Evolutionary conservation across 441 rosid species (phyloP).

Genomic region (Euphorbia celastroides): DNA sequence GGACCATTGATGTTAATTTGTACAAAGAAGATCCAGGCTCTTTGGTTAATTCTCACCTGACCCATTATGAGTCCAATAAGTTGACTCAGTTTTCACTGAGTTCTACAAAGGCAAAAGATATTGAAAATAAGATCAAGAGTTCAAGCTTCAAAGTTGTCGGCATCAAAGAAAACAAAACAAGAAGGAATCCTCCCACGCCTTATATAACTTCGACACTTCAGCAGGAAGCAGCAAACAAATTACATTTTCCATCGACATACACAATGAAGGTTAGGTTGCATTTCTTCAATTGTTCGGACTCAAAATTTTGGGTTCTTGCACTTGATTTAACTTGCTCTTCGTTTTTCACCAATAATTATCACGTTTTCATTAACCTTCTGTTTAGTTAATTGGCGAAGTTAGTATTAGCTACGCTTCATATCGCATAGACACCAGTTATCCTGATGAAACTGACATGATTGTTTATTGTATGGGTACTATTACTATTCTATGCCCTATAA

Average conservation of each 20-base stretch:
- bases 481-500: neutral
- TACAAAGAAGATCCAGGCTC: slow-evolving; percentile 29
- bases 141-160: slow-evolving; percentile 50
- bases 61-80: slow-evolving; percentile 60
- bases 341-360: neutral
- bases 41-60: slow-evolving; percentile 42
- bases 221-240: slow-evolving; percentile 97
- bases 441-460: neutral
- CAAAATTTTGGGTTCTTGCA: neutral
- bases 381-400: neutral
- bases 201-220: slow-evolving; percentile 97
- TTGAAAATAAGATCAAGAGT: slow-evolving; percentile 50
- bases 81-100: slow-evolving; percentile 71
- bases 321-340: neutral
- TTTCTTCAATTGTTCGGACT: slow-evolving; percentile 1
- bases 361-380: neutral
- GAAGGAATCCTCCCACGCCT: slow-evolving; percentile 89
- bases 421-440: neutral
- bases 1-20: slow-evolving; percentile 59
- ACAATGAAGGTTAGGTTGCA: slow-evolving; percentile 77
- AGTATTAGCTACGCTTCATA: neutral
- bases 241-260: slow-evolving; percentile 60
- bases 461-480: neutral
- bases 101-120: slow-evolving; percentile 51
- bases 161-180: slow-evolving; percentile 45